Conservation (phyloP, 805 yeast genomes). For the Saccharomyces jurei region DNA sequence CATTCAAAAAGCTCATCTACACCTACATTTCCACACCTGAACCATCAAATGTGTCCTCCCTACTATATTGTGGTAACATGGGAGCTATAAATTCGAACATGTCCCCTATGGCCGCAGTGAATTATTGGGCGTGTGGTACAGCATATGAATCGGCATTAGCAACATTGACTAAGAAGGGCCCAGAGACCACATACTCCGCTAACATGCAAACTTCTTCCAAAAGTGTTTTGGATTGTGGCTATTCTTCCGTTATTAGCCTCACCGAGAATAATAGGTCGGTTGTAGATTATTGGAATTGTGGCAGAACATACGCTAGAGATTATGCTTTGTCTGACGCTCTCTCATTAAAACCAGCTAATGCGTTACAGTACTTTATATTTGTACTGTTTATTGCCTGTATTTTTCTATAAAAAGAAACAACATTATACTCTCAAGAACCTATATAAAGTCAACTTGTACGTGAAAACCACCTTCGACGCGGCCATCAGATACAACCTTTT, state of each 20-base stretch:
- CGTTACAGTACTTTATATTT: background rate
- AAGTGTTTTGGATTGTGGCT: background rate
- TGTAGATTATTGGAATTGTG: background rate
- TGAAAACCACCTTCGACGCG: too few relatives aligned
- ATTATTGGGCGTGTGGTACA: background rate
- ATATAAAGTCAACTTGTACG: too few relatives aligned
- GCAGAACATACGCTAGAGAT: background rate
- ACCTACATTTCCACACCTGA: background rate
- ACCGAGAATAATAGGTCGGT: background rate
- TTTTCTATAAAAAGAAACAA: background rate
- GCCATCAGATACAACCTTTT: too few relatives aligned
- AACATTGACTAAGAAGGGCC: background rate
- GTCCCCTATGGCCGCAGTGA: background rate
- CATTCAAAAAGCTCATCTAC: background rate
- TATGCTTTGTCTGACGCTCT: background rate
- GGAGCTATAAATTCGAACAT: background rate
- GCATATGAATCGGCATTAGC: background rate
- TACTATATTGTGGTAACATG: background rate
- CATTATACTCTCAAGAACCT: too few relatives aligned
- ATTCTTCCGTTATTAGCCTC: background rate
- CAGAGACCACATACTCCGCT: background rate
- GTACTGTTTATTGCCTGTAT: background rate
- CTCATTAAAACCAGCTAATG: background rate
- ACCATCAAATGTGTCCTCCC: background rate
- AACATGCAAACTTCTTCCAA: background rate